A percentile compares a stretch with the other conserved stretches of the same genome.
These are phyloP conservation scores for Wickerhamomyces kurtzmanii DNA, from an alignment of 805 yeast species.

Conservation along the genomic window DNA sequence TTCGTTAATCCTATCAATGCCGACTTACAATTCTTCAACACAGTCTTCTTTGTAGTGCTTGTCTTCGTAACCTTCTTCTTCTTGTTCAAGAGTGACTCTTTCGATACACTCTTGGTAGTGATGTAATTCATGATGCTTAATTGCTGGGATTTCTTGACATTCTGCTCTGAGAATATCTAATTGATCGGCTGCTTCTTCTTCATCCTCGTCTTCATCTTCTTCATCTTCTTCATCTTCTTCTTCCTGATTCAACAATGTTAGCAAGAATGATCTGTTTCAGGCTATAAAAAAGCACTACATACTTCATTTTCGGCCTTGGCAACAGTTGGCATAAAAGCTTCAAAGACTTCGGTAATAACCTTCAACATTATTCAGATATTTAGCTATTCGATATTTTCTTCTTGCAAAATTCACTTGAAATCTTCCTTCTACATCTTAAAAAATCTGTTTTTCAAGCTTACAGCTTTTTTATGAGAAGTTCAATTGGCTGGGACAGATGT, in stretches of 20 bases:
- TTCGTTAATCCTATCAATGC: constrained; percentile 5
- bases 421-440: too few relatives aligned
- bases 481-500: too few relatives aligned
- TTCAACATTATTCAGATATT: constrained; percentile 9
- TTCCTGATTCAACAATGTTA: constrained; percentile 9
- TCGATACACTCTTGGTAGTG: constrained; percentile 93
- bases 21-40: constrained; percentile 96
- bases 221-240: constrained; percentile 29
- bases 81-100: constrained; percentile 83
- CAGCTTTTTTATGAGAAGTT: too few relatives aligned
- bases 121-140: constrained; percentile 69
- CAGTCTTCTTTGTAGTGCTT: constrained; percentile 90
- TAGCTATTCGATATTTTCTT: too few relatives aligned
- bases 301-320: constrained; percentile 65
- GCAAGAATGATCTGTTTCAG: constrained; percentile 4
- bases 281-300: constrained; percentile 5
- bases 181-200: constrained; percentile 60
- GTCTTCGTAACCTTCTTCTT: constrained; percentile 76
- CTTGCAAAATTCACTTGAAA: too few relatives aligned
- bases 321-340: constrained; percentile 60
- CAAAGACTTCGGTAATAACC: constrained; percentile 25
- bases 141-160: constrained; percentile 57
- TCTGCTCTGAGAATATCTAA: constrained; percentile 56
- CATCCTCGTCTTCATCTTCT: constrained; percentile 58
- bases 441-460: too few relatives aligned